Evolutionary conservation across 2,329 filamentous ascomycete genomes (phyloP), one percentile per base, ranked within the genome.

Genomic region (Rasamsonia emersonii): DNA sequence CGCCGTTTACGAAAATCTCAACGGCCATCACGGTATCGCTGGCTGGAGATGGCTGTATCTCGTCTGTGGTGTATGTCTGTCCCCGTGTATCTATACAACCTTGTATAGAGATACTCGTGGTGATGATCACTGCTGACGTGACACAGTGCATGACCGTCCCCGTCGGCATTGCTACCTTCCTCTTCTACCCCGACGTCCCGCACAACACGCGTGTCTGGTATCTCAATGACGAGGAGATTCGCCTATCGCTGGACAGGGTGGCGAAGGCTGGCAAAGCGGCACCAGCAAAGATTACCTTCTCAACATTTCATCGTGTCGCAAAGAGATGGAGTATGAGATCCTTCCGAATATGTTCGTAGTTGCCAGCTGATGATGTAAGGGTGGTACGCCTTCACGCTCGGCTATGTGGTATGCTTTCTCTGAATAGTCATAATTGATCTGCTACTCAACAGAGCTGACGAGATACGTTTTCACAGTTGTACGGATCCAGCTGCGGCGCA

Each of bases 161-260:
- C 1, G 57, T 71, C 11, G 63, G 64, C 0, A 40, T 68, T 0
- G 54, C 59, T 0, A 67, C 65, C 0, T 65, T 61, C 36, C 56
- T 65, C 44, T 49, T 44, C 8, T 46, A 64, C 9, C 64, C 63
- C 0, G 64, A 67, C 39, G 45, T 63, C 3, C 64, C 64, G 0
- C 56, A 64, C 26, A 67, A 58, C 31, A 59, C 56, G 1, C 53
- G 55, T 10, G 58, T 61, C 3, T 65, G 58, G 38, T 68, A 66
- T 39, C 46, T 67, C 10, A 57, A 36, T 33, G 45, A 36, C 59
- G 67, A 35, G 51, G 63, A 3, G 49, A 49, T 40, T 9, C 24
- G 32, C 11, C 49, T 65, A 25, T 63, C 61, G 1, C 47, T 54
- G 32, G 58, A 62, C 39, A 50, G 66, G 11, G 67, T 69, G 62